A percentile compares a stretch with the other conserved stretches of the same genome.
phyloP scores from a whole-genome alignment of 2,329 filamentous ascomycete species.

The Aureobasidium sp. region DNA sequence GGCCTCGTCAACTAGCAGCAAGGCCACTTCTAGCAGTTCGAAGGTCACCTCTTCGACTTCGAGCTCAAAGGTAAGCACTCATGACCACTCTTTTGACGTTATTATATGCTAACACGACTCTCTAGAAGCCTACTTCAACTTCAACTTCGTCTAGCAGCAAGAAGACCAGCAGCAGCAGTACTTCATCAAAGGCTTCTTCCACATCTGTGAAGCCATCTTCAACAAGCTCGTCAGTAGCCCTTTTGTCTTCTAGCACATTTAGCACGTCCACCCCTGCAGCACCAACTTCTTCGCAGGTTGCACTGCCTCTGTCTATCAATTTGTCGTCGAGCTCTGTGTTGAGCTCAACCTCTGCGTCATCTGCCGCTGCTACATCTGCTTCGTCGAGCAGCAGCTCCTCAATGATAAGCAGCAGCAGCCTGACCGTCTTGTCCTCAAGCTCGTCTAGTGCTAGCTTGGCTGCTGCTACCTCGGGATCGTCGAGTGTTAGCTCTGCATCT shows the following conservation, averaged over 20 bases:
- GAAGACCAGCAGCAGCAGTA: background rate
- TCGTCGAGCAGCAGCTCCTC: background rate
- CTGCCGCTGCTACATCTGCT: background rate
- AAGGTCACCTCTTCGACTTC: background rate
- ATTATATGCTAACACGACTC: background rate
- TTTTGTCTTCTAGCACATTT: background rate
- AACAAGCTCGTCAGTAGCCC: constrained; percentile 1
- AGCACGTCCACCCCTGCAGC: background rate
- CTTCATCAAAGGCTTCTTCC: background rate
- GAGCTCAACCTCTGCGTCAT: background rate
- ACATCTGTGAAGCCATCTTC: background rate
- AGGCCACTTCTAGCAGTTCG: background rate
- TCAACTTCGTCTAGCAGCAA: background rate
- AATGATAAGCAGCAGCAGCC: background rate
- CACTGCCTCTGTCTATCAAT: background rate
- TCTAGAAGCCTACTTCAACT: background rate
- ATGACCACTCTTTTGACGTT: too few species aligned
- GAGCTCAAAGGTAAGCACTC: background rate
- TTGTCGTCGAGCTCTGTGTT: background rate
- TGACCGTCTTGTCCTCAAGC: background rate
- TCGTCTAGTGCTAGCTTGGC: background rate
- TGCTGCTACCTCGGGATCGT: background rate
- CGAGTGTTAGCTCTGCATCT: background rate
- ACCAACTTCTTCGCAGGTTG: background rate
- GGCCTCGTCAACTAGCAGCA: background rate